These are phyloP conservation scores for Auricularia sp. DNA, from an alignment of 768 basidiomycete genomes.

Conservation along the genomic window DNA sequence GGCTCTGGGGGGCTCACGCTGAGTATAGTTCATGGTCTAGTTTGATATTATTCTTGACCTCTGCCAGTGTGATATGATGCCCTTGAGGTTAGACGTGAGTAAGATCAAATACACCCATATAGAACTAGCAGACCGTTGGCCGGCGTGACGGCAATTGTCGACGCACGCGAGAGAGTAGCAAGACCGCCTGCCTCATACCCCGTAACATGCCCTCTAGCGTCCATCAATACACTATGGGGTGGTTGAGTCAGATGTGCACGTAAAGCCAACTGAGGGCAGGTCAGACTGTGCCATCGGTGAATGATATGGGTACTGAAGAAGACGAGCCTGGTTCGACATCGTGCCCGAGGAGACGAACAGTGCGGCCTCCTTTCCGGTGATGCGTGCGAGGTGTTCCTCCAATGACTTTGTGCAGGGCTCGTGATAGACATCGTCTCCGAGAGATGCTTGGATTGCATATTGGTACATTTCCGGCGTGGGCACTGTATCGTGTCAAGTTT, in stretches of 20 bases:
- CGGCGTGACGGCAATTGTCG: slow-evolving; percentile 51
- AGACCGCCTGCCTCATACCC: slow-evolving; percentile 87
- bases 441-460: slow-evolving; percentile 55
- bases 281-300: no score
- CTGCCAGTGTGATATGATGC: slow-evolving; percentile 71
- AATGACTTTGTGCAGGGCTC: slow-evolving; percentile 51
- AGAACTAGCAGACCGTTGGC: slow-evolving; percentile 40
- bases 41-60: slow-evolving; percentile 60
- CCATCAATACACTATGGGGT: slow-evolving; percentile 64
- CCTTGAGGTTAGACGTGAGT: slow-evolving; percentile 28
- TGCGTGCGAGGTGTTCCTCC: slow-evolving; percentile 59
- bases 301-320: background rate
- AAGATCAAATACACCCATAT: background rate
- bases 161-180: slow-evolving; percentile 71
- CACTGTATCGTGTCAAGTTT: slow-evolving; percentile 17
- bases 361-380: slow-evolving; percentile 85
- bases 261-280: slow-evolving; percentile 45
- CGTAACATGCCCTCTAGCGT: slow-evolving; percentile 78
- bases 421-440: slow-evolving; percentile 75
- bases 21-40: slow-evolving; percentile 30
- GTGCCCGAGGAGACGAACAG: slow-evolving; percentile 85
- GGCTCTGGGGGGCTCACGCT: background rate
- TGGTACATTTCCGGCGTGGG: slow-evolving; percentile 64
- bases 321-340: slow-evolving; percentile 62
- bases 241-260: slow-evolving; percentile 84